Percentiles rank a stretch among this genome's conserved stretches.
These are phyloP conservation scores for Fusarium siculi DNA, from an alignment of 2,329 filamentous ascomycete species.

Conservation along the genomic window DNA sequence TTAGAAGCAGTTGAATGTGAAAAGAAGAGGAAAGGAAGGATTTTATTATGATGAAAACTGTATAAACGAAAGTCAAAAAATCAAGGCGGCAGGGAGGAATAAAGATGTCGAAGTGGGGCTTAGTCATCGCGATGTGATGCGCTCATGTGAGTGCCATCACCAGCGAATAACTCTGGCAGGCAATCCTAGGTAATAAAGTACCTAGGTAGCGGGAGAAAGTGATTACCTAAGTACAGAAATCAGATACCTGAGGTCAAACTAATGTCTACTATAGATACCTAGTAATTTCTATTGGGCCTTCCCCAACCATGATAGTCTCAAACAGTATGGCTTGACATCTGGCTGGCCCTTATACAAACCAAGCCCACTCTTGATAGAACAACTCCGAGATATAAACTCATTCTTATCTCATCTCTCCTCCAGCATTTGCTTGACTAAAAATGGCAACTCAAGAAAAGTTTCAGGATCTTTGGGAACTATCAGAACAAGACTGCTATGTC, in stretches of 20 bases:
- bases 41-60: neutral
- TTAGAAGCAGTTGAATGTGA: neutral
- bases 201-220: neutral
- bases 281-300: neutral
- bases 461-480: slow-evolving; percentile 52
- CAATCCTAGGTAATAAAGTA: neutral
- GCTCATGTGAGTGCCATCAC: neutral
- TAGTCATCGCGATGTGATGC: slow-evolving; percentile 19
- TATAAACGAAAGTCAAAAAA: slow-evolving; percentile 2
- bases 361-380: slow-evolving; percentile 12
- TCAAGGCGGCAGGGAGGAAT: neutral
- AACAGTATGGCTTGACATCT: neutral
- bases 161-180: neutral
- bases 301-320: neutral
- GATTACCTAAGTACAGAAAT: too few relatives aligned
- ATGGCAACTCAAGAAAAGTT: slow-evolving; percentile 26
- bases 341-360: neutral
- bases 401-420: neutral
- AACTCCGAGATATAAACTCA: neutral
- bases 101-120: slow-evolving; percentile 15
- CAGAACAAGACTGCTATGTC: slow-evolving; percentile 69
- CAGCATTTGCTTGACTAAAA: neutral
- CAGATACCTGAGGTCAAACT: neutral
- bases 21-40: neutral
- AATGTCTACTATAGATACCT: neutral